Conservation (phyloP, 2,329 filamentous ascomycete species). For the Coniochaeta prunicola region DNA sequence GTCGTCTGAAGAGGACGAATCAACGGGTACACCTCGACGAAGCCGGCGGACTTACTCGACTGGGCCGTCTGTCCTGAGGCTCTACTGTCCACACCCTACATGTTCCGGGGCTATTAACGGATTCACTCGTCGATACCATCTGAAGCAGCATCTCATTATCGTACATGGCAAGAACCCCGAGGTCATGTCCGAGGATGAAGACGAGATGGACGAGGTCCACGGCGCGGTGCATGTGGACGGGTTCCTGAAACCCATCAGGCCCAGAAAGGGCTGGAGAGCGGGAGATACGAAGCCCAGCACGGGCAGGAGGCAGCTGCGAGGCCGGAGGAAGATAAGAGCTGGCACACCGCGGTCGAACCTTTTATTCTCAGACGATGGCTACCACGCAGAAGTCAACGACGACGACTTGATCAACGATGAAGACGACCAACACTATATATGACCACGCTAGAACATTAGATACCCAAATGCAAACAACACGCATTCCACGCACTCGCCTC, state of each 20-base stretch:
- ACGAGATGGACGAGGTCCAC: constrained; percentile 45
- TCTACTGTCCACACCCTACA: constrained; percentile 17
- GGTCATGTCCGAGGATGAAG: constrained; percentile 24
- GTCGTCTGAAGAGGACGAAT: background rate
- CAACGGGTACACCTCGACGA: background rate
- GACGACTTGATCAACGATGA: background rate
- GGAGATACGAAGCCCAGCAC: background rate
- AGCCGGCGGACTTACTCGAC: background rate
- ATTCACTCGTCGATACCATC: constrained; percentile 25
- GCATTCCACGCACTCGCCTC: background rate
- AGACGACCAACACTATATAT: background rate
- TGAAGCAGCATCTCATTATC: constrained; percentile 34
- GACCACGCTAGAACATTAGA: constrained; percentile 1
- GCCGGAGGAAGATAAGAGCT: background rate
- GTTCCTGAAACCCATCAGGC: constrained; percentile 51
- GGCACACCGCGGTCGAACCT: background rate
- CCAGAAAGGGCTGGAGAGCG: constrained; percentile 37
- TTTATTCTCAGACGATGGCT: background rate
- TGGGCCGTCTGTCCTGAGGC: background rate
- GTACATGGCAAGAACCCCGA: constrained; percentile 26
- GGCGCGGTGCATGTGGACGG: constrained; percentile 64
- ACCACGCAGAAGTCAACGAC: background rate
- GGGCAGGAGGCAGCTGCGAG: background rate
- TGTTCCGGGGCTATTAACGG: constrained; percentile 25
- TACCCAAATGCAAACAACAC: background rate